Base-by-base conservation (phyloP, 2,329 filamentous ascomycete genomes). In the Hymenoscyphus albidus region DNA sequence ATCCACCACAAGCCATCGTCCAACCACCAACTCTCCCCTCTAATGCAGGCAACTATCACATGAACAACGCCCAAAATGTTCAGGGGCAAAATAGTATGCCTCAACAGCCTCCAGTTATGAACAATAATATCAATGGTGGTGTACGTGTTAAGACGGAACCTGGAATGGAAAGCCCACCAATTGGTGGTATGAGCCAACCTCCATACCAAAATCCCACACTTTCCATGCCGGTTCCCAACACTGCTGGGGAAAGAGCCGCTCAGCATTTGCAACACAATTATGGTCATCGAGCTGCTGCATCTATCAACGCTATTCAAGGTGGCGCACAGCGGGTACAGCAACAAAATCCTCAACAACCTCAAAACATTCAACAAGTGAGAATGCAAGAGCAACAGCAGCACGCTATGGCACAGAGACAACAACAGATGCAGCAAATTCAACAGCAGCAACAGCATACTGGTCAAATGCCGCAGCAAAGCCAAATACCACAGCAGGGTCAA, bases 251-350 rank as follows among this genome's bases (percentile, higher is more conserved):
- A 61, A 80, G 86, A 64, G 86, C 86, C 1, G 81, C 82, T 27
- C 80, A 82, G 67, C 82, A 86, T 67, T 76, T 89, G 2, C 81
- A 85, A 63, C 79, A 79, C 57, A 81, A 85, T 67, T 91, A 86
- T 71, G 88, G 88, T 4, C 78, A 81, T 22, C 80, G 86, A 62
- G 88, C 88, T n/a, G 83, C 83, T 39, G 85, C 85, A 16, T 89
- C 87, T 6, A 88, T 91, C 71, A 86, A 83, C 64, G 85, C 87
- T 57, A 82, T 89, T 62, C 84, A 74, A 58, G 71, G 75, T 59
- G 70, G 70, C 56, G 68, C 68, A 39, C 70, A 76, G 64, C 66
- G 63, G 44, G 69, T 64, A 32, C 71, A 67, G 60, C 69, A 72
- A 65, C 74, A 72, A 64, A 67, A 75, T 63, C 64, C 62, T 35